These are phyloP conservation scores for Starmerella apicola DNA, from an alignment of 805 yeast species.

Conservation along the genomic window DNA sequence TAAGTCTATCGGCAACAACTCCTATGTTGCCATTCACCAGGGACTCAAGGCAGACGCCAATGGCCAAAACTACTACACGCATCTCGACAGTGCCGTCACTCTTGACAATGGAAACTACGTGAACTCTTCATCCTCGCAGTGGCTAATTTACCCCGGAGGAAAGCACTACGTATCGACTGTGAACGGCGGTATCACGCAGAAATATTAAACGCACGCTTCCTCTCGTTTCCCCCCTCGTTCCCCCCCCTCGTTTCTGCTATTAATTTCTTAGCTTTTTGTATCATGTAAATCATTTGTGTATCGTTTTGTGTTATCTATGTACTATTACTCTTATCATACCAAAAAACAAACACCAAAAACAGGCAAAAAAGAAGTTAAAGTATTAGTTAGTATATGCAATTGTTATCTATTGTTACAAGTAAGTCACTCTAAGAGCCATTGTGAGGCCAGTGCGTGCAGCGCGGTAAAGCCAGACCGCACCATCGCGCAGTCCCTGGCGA, in stretches of 20 bases:
- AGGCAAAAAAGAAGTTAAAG: too few species aligned
- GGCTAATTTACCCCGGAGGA: constrained; percentile 10
- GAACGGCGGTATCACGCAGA: too few species aligned
- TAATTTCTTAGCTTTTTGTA: too few species aligned
- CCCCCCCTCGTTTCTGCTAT: too few species aligned
- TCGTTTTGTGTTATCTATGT: too few species aligned
- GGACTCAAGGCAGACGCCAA: constrained; percentile 7
- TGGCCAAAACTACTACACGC: constrained; percentile 5
- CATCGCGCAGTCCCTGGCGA: constrained; percentile 2
- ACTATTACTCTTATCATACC: too few species aligned
- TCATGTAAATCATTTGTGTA: too few species aligned
- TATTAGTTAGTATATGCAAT: too few species aligned
- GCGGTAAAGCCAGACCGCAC: constrained; percentile 12
- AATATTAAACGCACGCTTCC: too few species aligned
- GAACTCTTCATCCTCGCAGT: constrained; percentile 9
- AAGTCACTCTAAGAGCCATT: constrained; percentile 18
- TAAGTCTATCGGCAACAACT: constrained; percentile 6
- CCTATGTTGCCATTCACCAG: constrained; percentile 15
- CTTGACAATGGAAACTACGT: constrained; percentile 7
- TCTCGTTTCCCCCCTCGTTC: too few species aligned
- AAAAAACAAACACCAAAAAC: too few species aligned
- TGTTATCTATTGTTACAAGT: constrained; percentile 9
- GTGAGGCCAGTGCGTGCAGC: constrained; percentile 6
- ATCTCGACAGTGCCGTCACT: constrained; percentile 18
- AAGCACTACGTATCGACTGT: constrained; percentile 17